These are phyloP conservation scores for Fusarium odoratissimum DNA, from an alignment of 2,329 filamentous ascomycete species.

Conservation along the genomic window DNA sequence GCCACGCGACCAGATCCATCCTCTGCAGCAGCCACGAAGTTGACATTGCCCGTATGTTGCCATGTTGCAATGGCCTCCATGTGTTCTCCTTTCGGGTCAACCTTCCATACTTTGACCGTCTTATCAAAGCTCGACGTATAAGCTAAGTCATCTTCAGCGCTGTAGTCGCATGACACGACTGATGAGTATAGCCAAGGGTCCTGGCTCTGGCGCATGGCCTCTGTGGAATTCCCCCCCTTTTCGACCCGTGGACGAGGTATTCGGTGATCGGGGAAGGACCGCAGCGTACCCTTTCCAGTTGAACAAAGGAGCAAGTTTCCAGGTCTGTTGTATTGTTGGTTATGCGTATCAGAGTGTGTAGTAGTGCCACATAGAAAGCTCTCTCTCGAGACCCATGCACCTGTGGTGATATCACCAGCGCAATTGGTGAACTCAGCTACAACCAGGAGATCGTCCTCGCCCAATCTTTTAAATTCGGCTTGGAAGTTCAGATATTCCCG, in stretches of 20 bases:
- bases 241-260: constrained; percentile 65
- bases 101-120: constrained; percentile 70
- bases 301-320: constrained; percentile 71
- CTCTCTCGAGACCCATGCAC: constrained; percentile 66
- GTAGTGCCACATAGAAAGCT: constrained; percentile 71
- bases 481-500: constrained; percentile 58
- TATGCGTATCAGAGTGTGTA: constrained; percentile 70
- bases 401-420: constrained; percentile 69
- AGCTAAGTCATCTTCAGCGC: constrained; percentile 55
- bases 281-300: constrained; percentile 55
- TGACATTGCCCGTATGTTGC: constrained; percentile 68
- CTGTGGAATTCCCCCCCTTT: constrained; percentile 65
- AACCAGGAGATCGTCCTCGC: constrained; percentile 64
- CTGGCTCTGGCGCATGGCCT: constrained; percentile 68
- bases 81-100: constrained; percentile 50
- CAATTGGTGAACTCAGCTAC: constrained; percentile 69
- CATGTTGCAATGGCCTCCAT: constrained; percentile 62
- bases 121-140: constrained; percentile 73
- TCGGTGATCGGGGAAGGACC: constrained; percentile 67
- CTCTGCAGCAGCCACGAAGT: constrained; percentile 69
- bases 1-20: constrained; percentile 63
- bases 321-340: constrained; percentile 74
- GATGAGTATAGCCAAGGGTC: constrained; percentile 74
- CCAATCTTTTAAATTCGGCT: constrained; percentile 56
- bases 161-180: constrained; percentile 71